Base-by-base conservation (phyloP, 23 red algal genomes). In the Gracilaria vermiculophylla region DNA sequence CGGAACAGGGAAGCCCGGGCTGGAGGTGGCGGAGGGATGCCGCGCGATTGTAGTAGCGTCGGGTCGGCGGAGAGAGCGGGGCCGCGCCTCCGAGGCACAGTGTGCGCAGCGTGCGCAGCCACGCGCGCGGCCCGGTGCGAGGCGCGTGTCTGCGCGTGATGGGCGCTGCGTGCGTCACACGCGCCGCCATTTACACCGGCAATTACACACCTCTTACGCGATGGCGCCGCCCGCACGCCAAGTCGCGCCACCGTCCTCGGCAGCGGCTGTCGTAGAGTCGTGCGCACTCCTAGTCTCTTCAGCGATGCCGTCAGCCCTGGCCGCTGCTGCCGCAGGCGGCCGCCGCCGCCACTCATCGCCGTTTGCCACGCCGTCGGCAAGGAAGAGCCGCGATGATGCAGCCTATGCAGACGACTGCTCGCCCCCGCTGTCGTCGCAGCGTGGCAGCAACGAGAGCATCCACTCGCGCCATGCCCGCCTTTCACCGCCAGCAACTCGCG, bases 351-450 rank as follows among this genome's bases (percentile, higher is more conserved):
- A 20, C 7, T 28, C 55, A 24, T 60, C 55, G 11, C 20, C 55
- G 29, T 29, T 24, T 60, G 25, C 21, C 11, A 8, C 55, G 23
- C 29, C 21, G 55, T 28, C 55, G 55, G 21, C 5, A 10, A 31
- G 3, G 29, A 60, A 60, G 55, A 60, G 55, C 55, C 55, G 55
- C 55, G 55, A 60, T 24, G 55, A 60, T 60, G 55, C 55, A 31
- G 55, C 55, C 55, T 60, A 60, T 60, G 55, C 55, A 60, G 19
- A 60, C 55, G 55, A 60, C 21, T 60, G n/a, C 55, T 60, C 55
- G 55, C 2, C 11, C 23, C 4, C 11, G 55, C 55, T 28, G 23
- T 60, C 55, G 11, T 60, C 29, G 55, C 55, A 60, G 55, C 55
- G 23, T 24, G 55, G 11, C 55, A 29, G 23, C 55, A 60, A 60